Evolutionary conservation across 495 filamentous ascomycete species (phyloP).

Genomic region (Wilcoxina mikolae): DNA sequence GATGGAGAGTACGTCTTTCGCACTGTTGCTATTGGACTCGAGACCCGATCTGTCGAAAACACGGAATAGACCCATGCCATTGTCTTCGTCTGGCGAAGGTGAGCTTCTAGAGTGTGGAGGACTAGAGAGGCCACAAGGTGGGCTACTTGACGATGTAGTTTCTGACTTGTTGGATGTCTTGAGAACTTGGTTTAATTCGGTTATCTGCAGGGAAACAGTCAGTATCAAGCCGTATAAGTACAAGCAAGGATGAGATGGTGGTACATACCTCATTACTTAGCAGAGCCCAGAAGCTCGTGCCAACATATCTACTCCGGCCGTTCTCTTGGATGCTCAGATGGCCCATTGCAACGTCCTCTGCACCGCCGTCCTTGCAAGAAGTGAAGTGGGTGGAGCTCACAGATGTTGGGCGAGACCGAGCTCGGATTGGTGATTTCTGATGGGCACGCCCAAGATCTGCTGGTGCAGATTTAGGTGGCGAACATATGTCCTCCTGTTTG

Average conservation of each 20-base stretch:
- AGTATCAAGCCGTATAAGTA: too few species aligned
- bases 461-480: not conserved
- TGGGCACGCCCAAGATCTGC: not conserved
- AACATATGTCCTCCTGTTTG: not conserved
- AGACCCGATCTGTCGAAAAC: not conserved
- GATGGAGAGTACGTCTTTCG: conserved; percentile 9
- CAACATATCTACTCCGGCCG: conserved; percentile 69
- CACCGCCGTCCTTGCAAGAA: conserved; percentile 15
- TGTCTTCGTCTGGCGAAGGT: not conserved
- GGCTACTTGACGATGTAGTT: not conserved
- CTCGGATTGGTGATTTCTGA: not conserved
- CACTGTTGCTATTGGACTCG: conserved; percentile 21
- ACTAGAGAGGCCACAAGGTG: not conserved
- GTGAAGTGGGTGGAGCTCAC: conserved; percentile 1
- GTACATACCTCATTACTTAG: conserved; percentile 62
- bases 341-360: conserved; percentile 56
- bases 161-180: conserved; percentile 11
- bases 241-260: conserved; percentile 11
- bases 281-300: conserved; percentile 78
- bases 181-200: conserved; percentile 22
- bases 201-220: conserved; percentile 18
- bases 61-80: not conserved
- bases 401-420: not conserved
- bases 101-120: not conserved
- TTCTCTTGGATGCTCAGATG: conserved; percentile 68